phyloP scores from a whole-genome alignment of 2,329 filamentous ascomycete genomes.

The Westerdykella aurantiaca region DNA sequence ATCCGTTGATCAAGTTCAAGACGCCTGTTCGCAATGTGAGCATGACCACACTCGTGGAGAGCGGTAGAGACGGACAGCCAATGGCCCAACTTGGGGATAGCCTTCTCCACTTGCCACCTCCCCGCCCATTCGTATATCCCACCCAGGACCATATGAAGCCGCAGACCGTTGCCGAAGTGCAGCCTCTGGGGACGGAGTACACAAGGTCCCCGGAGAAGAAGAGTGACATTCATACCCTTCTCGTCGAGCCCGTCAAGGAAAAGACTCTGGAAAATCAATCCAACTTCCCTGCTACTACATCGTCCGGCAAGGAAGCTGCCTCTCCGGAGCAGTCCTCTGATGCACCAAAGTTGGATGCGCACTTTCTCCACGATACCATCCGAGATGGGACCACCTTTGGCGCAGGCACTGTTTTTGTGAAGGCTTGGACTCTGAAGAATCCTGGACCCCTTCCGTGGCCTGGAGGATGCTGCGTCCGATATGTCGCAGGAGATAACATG shows the following conservation, averaged over 20 bases:
- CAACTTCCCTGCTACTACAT: slow-evolving; percentile 2
- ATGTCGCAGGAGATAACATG: slow-evolving; percentile 94
- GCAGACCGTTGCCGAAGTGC: slow-evolving; percentile 56
- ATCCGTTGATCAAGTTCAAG: slow-evolving; percentile 95
- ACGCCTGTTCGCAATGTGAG: slow-evolving; percentile 83
- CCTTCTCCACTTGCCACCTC: no score
- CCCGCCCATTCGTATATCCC: slow-evolving; percentile 39
- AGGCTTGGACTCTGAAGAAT: slow-evolving; percentile 89
- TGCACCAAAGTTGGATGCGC: slow-evolving; percentile 45
- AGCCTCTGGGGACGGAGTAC: slow-evolving; percentile 51
- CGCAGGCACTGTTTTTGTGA: slow-evolving; percentile 70
- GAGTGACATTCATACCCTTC: slow-evolving; percentile 37
- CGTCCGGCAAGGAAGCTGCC: slow-evolving; percentile 1
- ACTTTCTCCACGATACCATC: slow-evolving; percentile 73
- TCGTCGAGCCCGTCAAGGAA: slow-evolving; percentile 31
- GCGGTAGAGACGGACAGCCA: slow-evolving; percentile 55
- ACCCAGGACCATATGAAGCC: slow-evolving; percentile 55
- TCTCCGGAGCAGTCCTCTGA: no score
- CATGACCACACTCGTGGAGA: slow-evolving; percentile 77
- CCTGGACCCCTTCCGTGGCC: slow-evolving; percentile 77
- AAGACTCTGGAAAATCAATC: slow-evolving; percentile 11
- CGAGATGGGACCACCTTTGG: slow-evolving; percentile 68
- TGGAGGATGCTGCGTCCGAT: slow-evolving; percentile 81
- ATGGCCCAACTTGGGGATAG: slow-evolving; percentile 68
- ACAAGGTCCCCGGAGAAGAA: slow-evolving; percentile 37